Percentiles rank a stretch among this genome's conserved stretches.
phyloP scores from a whole-genome alignment of 1,284 basidiomycete species.

The Puccinia triticina region DNA sequence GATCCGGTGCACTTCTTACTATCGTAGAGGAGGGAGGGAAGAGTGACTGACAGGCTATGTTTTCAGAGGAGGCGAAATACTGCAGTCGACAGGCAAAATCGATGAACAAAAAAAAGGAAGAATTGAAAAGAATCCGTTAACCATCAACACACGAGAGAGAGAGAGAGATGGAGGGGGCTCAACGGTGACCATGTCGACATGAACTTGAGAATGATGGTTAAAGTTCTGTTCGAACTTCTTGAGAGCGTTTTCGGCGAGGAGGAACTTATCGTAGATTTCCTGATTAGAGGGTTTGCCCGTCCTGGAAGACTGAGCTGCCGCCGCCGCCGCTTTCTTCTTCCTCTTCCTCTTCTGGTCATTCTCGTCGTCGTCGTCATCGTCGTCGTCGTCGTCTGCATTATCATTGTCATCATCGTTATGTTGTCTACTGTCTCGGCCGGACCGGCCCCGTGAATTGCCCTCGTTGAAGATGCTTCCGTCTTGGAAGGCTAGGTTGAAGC shows the following conservation, averaged over 20 bases:
- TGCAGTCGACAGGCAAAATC: not conserved
- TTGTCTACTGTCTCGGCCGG: slow-evolving; percentile 51
- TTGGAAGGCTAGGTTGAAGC: slow-evolving; percentile 66
- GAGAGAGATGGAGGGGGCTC: not conserved
- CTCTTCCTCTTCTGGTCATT: slow-evolving; percentile 70
- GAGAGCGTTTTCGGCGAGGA: slow-evolving; percentile 31
- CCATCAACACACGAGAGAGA: not conserved
- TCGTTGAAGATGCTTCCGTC: slow-evolving; percentile 53
- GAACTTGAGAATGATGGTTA: slow-evolving; percentile 70
- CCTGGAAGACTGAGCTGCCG: not conserved
- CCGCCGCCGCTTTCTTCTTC: slow-evolving; percentile 70
- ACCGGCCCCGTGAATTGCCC: not conserved
- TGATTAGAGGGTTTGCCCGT: not conserved
- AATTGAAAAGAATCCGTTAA: not conserved
- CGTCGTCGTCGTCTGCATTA: slow-evolving; percentile 65
- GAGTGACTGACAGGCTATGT: slow-evolving; percentile 40
- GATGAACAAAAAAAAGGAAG: not conserved
- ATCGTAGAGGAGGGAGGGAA: not conserved
- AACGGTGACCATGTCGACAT: slow-evolving; percentile 73
- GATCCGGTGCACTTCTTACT: too few relatives aligned
- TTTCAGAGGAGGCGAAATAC: slow-evolving; percentile 50
- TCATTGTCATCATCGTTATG: not conserved
- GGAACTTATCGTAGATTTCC: slow-evolving; percentile 39
- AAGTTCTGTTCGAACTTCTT: slow-evolving; percentile 76
- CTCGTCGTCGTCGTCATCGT: too few relatives aligned